Conservation (phyloP, 352 stramenopile species). For the Phytophthora agathidicida region DNA sequence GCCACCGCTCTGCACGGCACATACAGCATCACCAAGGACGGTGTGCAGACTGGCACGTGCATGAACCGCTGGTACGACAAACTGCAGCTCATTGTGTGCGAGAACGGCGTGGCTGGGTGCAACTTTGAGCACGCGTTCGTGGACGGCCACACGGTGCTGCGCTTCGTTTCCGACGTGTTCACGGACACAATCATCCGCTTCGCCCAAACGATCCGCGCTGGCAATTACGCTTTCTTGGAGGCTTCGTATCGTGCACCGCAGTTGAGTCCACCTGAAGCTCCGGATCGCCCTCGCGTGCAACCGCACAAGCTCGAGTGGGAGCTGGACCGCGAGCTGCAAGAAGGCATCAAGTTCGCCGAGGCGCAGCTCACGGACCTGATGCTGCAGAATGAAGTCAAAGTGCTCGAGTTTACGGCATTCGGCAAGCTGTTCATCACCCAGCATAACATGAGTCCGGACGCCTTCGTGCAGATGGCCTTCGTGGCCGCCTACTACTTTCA, state of each 20-base stretch:
- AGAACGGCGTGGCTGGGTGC: conserved; percentile 93
- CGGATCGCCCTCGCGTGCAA: conserved; percentile 53
- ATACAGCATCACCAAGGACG: conserved; percentile 81
- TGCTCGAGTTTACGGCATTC: conserved; percentile 94
- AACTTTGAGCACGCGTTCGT: conserved; percentile 99
- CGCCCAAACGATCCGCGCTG: conserved; percentile 92
- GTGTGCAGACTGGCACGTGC: conserved; percentile 90
- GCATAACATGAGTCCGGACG: conserved; percentile 94
- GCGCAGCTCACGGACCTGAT: conserved; percentile 95
- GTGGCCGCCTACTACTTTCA: conserved; percentile 94
- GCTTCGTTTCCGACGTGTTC: conserved; percentile 90
- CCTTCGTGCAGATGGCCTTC: conserved; percentile 97
- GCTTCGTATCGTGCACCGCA: conserved; percentile 77
- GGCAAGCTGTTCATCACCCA: conserved; percentile 92
- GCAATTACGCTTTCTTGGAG: conserved; percentile 77
- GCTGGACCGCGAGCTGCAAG: conserved; percentile 77
- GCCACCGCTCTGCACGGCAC: conserved; percentile 93
- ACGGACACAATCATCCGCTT: conserved; percentile 94
- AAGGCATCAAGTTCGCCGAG: conserved; percentile 93
- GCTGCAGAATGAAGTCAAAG: conserved; percentile 92
- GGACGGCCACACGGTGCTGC: conserved; percentile 96
- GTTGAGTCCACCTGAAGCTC: conserved; percentile 40
- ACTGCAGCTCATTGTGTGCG: conserved; percentile 95
- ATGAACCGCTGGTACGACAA: conserved; percentile 99
- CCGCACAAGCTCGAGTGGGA: conserved; percentile 94